Evolutionary conservation across 257 asterid genomes (phyloP).

Genomic region (Scutellaria galericulata): DNA sequence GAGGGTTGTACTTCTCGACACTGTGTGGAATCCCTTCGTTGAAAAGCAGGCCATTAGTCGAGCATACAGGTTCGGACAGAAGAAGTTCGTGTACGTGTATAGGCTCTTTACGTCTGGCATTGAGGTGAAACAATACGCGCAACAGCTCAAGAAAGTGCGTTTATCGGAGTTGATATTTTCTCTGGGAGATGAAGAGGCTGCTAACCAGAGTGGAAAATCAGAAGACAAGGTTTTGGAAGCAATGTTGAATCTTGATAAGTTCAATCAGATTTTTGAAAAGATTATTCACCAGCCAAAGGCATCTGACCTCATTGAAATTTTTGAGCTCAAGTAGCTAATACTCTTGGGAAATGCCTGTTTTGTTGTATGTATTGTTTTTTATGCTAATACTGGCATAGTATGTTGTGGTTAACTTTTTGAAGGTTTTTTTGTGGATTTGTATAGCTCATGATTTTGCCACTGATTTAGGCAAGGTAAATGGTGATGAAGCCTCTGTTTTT

Average conservation of each 20-base stretch:
- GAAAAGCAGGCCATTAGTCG: conserved; percentile 67
- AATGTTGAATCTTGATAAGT: conserved; percentile 35
- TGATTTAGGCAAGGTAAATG: no score
- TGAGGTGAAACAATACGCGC: conserved; percentile 43
- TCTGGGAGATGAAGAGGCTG: conserved; percentile 11
- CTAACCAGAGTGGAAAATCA: not conserved
- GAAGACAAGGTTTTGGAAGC: conserved; percentile 51
- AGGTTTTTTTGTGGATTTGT: not conserved
- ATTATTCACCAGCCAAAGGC: conserved; percentile 56
- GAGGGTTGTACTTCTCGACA: conserved; percentile 58
- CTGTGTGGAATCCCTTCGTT: conserved; percentile 70
- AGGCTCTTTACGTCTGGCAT: conserved; percentile 54
- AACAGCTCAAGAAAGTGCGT: conserved; percentile 48
- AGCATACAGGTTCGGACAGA: conserved; percentile 65
- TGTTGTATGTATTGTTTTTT: no score
- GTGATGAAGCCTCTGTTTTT: no score
- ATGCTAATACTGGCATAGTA: no score
- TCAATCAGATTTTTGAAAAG: conserved; percentile 44
- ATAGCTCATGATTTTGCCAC: no score
- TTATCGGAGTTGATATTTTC: conserved; percentile 56
- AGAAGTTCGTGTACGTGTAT: conserved; percentile 54
- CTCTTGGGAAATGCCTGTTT: not conserved
- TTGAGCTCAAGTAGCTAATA: conserved; percentile 4
- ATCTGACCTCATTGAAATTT: conserved; percentile 42
- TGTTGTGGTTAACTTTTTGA: no score